Evolutionary conservation across 2,329 filamentous ascomycete species (phyloP), one percentile per base, ranked within the genome.

Genomic region (Aspergillus oerlinghausenensis): DNA sequence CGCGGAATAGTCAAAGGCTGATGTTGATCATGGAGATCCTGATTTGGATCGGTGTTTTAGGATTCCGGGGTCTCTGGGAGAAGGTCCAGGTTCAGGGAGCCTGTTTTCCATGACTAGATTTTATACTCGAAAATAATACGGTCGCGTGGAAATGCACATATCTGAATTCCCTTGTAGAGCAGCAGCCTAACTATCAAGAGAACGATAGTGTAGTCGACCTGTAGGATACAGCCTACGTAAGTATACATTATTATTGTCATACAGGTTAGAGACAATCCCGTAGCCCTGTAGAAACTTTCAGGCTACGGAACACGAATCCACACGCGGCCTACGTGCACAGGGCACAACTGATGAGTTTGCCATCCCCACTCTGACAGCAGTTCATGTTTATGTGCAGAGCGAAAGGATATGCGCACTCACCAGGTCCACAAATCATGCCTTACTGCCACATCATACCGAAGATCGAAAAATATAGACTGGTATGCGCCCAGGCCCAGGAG

Each of bases 331-430:
- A 50, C 52, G 57, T 45, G 59, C 59, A 61, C 57, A 58, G 57
- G 57, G 59, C 59, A 61, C 48, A 48, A 32, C 55, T 42, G 40
- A 56, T 59, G 35, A 57, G 55, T 51, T 43, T 48, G 53, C 32
- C 32, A 60, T 61, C 53, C 50, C 57, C 57, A 59, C 58, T 54
- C 55, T 40, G 48, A 55, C 51, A 49, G 52, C 55, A 35, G 43
- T n/a, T 56, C 55, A 54, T 45, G 23, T 50, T 21, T 47, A 14
- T 14, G 6, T 21, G n/a, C 4, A 47, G 6, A 43, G n/a, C 19
- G 3, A 43, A 17, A 43, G 32, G 32, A 38, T 45, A 45, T 45
- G 42, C 42, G 21, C 32, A 45, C 49, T 45, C 49, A 47, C 40
- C 49, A 47, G 25, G 35, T 23, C 25, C 8, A 19, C 29, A 47